Conservation (phyloP, 1,139 yeast genomes). For the Geotrichum bryndzae region DNA sequence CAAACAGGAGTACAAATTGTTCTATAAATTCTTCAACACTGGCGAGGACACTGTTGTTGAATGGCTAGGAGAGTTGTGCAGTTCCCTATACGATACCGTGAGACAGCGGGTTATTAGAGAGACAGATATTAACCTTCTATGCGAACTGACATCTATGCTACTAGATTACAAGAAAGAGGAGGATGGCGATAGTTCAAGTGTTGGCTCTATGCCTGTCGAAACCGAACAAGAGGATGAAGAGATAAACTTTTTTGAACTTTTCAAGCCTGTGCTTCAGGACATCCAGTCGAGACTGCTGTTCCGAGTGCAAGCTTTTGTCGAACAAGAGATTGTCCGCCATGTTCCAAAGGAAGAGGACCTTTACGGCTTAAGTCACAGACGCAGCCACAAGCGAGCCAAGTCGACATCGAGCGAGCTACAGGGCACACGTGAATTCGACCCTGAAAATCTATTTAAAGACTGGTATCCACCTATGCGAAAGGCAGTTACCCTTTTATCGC, state of each 20-base stretch:
- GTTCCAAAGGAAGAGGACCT: constrained; percentile 64
- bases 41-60: constrained; percentile 37
- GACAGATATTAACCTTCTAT: constrained; percentile 55
- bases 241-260: constrained; percentile 52
- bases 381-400: constrained; percentile 18
- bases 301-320: constrained; percentile 67
- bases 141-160: constrained; percentile 69
- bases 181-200: constrained; percentile 28
- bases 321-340: constrained; percentile 59
- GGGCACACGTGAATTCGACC: constrained; percentile 22
- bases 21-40: constrained; percentile 47
- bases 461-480: constrained; percentile 71
- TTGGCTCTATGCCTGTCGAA: background rate
- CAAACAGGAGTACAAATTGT: constrained; percentile 56
- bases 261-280: constrained; percentile 68
- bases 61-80: constrained; percentile 60
- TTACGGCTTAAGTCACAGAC: constrained; percentile 46
- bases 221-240: constrained; percentile 21
- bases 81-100: constrained; percentile 67
- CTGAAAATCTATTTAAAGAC: constrained; percentile 40
- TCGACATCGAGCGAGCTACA: constrained; percentile 10
- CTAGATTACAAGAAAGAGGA: constrained; percentile 62
- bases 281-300: constrained; percentile 75
- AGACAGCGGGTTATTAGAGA: constrained; percentile 66
- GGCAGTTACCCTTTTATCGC: constrained; percentile 65